Evolutionary conservation across 2,329 filamentous ascomycete species (phyloP).

Genomic region (Sordariomycetes sp.): DNA sequence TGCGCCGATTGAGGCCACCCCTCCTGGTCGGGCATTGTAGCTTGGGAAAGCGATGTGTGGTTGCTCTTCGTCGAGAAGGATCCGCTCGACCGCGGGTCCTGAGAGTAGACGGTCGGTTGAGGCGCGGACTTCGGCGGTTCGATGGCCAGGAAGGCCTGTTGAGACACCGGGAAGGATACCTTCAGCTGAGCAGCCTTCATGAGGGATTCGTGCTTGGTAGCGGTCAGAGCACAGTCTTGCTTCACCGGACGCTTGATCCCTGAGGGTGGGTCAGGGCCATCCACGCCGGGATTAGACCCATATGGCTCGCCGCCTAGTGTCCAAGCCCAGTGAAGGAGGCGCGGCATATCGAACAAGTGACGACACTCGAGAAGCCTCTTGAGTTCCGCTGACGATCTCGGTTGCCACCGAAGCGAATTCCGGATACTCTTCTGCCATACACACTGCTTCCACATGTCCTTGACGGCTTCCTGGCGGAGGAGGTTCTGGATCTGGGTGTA

Average conservation of each 20-base stretch:
- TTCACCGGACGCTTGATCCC: slow-evolving; percentile 11
- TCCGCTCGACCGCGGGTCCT: neutral
- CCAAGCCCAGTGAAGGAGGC: slow-evolving; percentile 30
- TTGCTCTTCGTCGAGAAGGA: neutral
- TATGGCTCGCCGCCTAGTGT: slow-evolving; percentile 30
- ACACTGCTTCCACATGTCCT: slow-evolving; percentile 32
- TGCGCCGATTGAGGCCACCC: slow-evolving; percentile 1
- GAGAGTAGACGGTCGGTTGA: neutral
- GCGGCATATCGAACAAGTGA: slow-evolving; percentile 28
- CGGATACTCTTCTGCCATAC: slow-evolving; percentile 33
- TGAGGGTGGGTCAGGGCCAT: slow-evolving; percentile 2
- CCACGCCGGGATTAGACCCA: slow-evolving; percentile 17
- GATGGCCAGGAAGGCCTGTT: slow-evolving; percentile 1
- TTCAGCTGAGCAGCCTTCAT: slow-evolving; percentile 2
- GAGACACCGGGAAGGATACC: neutral
- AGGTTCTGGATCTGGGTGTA: slow-evolving; percentile 31
- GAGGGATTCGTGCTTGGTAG: slow-evolving; percentile 6
- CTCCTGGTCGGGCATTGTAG: slow-evolving; percentile 1
- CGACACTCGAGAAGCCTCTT: slow-evolving; percentile 33
- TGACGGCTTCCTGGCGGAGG: slow-evolving; percentile 29
- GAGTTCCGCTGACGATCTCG: slow-evolving; percentile 29
- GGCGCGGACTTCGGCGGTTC: neutral
- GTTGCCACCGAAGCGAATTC: slow-evolving; percentile 26
- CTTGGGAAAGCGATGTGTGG: neutral
- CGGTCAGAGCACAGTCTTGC: slow-evolving; percentile 8